Evolutionary conservation across 495 filamentous ascomycete genomes (phyloP).

Genomic region (Friedmanniomyces simplex): DNA sequence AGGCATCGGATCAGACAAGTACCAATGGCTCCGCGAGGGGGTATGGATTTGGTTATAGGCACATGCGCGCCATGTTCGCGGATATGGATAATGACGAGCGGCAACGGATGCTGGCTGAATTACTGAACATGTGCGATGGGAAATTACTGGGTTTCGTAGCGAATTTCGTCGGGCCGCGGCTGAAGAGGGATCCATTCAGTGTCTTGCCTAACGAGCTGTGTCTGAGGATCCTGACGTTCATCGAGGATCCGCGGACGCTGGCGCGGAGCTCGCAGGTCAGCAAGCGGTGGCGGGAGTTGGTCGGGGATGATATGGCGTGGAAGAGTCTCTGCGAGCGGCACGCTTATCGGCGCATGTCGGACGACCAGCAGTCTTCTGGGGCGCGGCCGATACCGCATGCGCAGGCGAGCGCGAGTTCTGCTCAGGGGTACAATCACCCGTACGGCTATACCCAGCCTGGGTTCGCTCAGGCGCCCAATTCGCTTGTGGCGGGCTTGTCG

Average conservation of each 20-base stretch:
- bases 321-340: slow-evolving; percentile 92
- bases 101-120: slow-evolving; percentile 61
- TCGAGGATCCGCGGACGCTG: slow-evolving; percentile 88
- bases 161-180: slow-evolving; percentile 77
- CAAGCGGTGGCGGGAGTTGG: slow-evolving; percentile 77
- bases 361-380: slow-evolving; percentile 28
- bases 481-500: slow-evolving; percentile 18
- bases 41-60: slow-evolving; percentile 31
- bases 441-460: slow-evolving; percentile 7
- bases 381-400: slow-evolving; percentile 1
- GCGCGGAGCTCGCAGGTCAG: slow-evolving; percentile 91
- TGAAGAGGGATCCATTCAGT: slow-evolving; percentile 93
- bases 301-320: slow-evolving; percentile 96
- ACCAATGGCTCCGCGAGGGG: not conserved
- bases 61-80: slow-evolving; percentile 46
- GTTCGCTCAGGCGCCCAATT: slow-evolving; percentile 8
- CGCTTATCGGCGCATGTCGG: slow-evolving; percentile 59
- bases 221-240: slow-evolving; percentile 80
- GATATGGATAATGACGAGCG: slow-evolving; percentile 45
- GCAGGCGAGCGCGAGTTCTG: not conserved
- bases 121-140: slow-evolving; percentile 85
- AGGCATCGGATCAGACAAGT: not conserved
- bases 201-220: slow-evolving; percentile 86
- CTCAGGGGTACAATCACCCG: slow-evolving; percentile 2
- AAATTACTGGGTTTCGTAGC: slow-evolving; percentile 91